Conservation (phyloP, 2,329 filamentous ascomycete genomes). For the Erysiphe pulchra region DNA sequence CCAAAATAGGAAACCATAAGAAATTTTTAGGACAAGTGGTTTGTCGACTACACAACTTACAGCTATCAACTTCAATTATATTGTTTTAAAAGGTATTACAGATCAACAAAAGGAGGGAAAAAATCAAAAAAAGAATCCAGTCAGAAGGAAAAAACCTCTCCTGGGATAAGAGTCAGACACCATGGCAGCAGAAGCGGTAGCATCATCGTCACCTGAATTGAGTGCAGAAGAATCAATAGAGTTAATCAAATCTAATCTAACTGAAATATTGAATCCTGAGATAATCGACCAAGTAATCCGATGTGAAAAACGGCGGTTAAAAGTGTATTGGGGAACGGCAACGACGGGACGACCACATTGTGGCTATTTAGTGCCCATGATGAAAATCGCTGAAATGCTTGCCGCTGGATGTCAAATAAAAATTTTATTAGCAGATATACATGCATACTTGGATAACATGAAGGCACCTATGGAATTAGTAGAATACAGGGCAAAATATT, state of each 20-base stretch:
- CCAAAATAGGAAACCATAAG: too few species aligned
- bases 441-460: conserved; percentile 57
- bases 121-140: too few species aligned
- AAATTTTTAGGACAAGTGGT: too few species aligned
- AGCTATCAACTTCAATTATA: too few species aligned
- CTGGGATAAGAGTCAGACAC: too few species aligned
- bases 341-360: conserved; percentile 50
- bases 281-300: conserved; percentile 50
- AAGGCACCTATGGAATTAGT: conserved; percentile 81
- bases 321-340: conserved; percentile 63
- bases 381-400: conserved; percentile 77
- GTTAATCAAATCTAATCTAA: conserved; percentile 48
- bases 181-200: too few species aligned
- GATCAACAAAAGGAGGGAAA: too few species aligned
- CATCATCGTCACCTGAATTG: too few species aligned
- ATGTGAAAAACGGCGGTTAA: conserved; percentile 42
- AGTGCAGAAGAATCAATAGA: too few species aligned
- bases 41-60: too few species aligned
- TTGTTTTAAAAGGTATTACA: too few species aligned
- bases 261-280: conserved; percentile 62
- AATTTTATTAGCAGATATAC: conserved; percentile 49
- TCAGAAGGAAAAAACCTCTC: too few species aligned
- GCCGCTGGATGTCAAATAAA: conserved; percentile 62
- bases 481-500: conserved; percentile 59
- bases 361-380: conserved; percentile 57